Base-by-base conservation (phyloP, 768 basidiomycete species). In the Candolleomyces eurysporus region DNA sequence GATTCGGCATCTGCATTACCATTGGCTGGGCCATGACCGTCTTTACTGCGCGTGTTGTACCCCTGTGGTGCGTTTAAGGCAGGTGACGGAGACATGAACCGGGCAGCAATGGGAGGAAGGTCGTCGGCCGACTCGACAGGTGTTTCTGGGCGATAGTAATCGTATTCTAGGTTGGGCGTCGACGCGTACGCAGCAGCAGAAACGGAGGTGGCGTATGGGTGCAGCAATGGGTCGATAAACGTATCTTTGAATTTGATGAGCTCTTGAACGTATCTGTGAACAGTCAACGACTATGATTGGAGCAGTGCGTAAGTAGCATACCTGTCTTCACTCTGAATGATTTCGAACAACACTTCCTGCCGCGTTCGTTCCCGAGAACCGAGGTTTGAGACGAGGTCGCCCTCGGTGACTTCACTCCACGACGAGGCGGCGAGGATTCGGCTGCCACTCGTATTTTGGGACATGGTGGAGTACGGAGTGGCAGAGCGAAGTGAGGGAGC, bases 301-400 rank as follows among this genome's bases (percentile, higher is more conserved):
- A 62, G 56, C 51, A 16, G 55, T 58, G 45, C 52, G 31, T 19
- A 58, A 45, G 16, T 26, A 75, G 40, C 84, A 55, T 68, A 93
- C 92, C 95, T 87, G 73, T 98, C 94, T 76, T 98, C 96, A 66
- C 92, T 94, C 32, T 91, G 90, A 53, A 98, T 94, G 65, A 98
- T 98, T 78, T 98, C 96, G 79, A 94, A 97, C 30, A 98, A 75
- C 6, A 98, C 96, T 76, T 98, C 96, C 74, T 98, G 96, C 57
- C 96, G 85, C 43, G 96, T 97, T 61, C 96, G 86, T 72, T 98
- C 96, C 62, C 93, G 86, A 49, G 93, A 88, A n/a, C 94, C 93
- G 40, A 98, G 80, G 70, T 98, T 94, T 49, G 89, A 88, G 19
- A 98, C 92, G 48, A 98, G 85, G 73, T 98, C 96, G 59, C 92